Conservation (phyloP, 306 rosid species). For the Glycine tomentella region DNA sequence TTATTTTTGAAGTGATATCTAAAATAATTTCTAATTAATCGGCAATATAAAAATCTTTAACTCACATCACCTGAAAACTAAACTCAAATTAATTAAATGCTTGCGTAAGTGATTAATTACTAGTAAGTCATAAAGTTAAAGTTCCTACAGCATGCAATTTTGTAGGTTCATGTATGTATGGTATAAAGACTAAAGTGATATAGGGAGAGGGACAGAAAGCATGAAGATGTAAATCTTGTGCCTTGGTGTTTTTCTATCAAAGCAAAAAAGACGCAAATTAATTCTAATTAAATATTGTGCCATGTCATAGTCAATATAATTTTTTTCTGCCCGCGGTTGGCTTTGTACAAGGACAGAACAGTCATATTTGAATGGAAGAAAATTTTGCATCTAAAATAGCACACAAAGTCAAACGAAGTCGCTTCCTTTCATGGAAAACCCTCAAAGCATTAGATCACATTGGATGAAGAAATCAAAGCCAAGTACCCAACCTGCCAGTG, state of each 20-base stretch:
- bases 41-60: neutral
- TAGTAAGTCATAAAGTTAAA: neutral
- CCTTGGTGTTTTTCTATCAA: neutral
- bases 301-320: neutral
- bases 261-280: neutral
- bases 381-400: neutral
- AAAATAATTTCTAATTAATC: neutral
- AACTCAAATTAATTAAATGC: neutral
- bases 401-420: slow-evolving; percentile 61
- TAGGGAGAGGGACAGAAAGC: neutral
- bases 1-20: neutral
- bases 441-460: slow-evolving; percentile 29
- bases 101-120: neutral
- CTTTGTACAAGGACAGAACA: neutral
- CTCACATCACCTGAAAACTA: neutral
- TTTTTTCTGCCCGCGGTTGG: slow-evolving; percentile 23
- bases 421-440: slow-evolving; percentile 37
- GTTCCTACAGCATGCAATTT: neutral
- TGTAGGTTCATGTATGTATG: neutral
- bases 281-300: neutral
- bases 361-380: slow-evolving; percentile 45
- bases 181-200: neutral
- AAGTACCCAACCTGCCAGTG: neutral
- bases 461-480: slow-evolving; percentile 49
- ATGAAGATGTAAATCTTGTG: neutral